A percentile compares a stretch with the other conserved stretches of the same genome.
These are phyloP conservation scores for Eimeria sp. DNA, from an alignment of 169 alveolate species.

Conservation along the genomic window DNA sequence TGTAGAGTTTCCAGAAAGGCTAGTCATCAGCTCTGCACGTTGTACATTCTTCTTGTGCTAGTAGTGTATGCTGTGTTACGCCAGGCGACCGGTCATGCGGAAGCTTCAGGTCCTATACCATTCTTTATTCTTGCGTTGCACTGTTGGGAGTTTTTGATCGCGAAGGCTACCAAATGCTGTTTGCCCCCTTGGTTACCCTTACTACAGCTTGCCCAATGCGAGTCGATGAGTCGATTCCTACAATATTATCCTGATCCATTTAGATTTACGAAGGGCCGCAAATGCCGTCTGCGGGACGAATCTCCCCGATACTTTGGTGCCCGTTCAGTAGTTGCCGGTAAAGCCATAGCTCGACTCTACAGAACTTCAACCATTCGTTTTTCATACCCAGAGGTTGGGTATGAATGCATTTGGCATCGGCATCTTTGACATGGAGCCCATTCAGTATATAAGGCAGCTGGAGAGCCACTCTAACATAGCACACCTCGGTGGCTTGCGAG, in stretches of 20 bases:
- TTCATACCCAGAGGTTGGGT: not conserved
- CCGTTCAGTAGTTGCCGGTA: not conserved
- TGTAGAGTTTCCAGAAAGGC: not conserved
- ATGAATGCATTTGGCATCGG: not conserved
- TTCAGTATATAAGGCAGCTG: not conserved
- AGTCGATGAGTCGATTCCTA: not conserved
- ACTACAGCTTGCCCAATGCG: not conserved
- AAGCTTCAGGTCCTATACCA: not conserved
- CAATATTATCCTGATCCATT: not conserved
- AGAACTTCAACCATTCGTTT: not conserved
- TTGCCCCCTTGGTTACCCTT: not conserved
- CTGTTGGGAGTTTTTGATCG: not conserved
- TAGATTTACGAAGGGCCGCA: not conserved
- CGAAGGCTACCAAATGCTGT: not conserved
- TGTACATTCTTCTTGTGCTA: not conserved
- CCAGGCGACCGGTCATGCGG: not conserved
- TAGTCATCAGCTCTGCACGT: not conserved
- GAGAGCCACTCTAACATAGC: not conserved
- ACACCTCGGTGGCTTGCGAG: not conserved
- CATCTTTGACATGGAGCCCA: not conserved
- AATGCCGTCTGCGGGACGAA: not conserved
- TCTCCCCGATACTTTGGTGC: not conserved
- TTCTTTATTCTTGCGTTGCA: not conserved
- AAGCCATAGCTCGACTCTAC: not conserved
- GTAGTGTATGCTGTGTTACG: not conserved